A percentile compares a stretch with the other conserved stretches of the same genome.
Evolutionary conservation across 2,329 filamentous ascomycete genomes (phyloP).

Genomic region (Cadophora sp.): DNA sequence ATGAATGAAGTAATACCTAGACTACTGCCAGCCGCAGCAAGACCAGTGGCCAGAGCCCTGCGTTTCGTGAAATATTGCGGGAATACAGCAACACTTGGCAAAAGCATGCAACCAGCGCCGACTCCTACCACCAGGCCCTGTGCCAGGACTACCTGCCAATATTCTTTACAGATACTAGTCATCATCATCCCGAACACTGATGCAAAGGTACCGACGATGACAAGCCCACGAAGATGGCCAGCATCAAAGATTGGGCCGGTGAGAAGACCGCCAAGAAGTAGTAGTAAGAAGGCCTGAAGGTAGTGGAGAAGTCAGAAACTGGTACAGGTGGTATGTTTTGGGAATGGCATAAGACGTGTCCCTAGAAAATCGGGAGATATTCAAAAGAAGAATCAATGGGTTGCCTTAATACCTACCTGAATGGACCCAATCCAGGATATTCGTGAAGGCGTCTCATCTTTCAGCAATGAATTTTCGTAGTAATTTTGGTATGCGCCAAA

Average conservation of each 20-base stretch:
- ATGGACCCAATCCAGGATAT: conserved; percentile 59
- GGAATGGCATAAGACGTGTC: too few species aligned
- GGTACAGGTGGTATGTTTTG: too few species aligned
- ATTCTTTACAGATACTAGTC: conserved; percentile 48
- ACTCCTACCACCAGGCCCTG: conserved; percentile 59
- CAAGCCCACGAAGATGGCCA: conserved; percentile 32
- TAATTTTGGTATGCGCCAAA: conserved; percentile 51
- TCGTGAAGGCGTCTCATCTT: conserved; percentile 45
- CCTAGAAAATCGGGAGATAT: too few species aligned
- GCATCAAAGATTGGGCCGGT: conserved; percentile 38
- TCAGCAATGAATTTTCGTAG: conserved; percentile 46
- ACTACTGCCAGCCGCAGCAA: conserved; percentile 46
- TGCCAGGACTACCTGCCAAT: conserved; percentile 60
- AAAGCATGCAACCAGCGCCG: conserved; percentile 61
- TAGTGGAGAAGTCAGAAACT: too few species aligned
- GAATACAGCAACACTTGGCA: conserved; percentile 66
- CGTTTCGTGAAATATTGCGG: conserved; percentile 53
- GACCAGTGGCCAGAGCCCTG: conserved; percentile 45
- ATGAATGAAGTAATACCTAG: conserved; percentile 43
- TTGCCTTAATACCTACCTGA: too few species aligned
- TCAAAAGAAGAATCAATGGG: too few species aligned
- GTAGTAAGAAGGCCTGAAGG: conserved; percentile 52
- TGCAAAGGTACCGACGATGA: conserved; percentile 38
- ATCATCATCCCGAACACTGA: conserved; percentile 52
- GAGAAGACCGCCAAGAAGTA: conserved; percentile 45